Evolutionary conservation across 495 filamentous ascomycete species (phyloP).

Genomic region (Ascobolus immersus): DNA sequence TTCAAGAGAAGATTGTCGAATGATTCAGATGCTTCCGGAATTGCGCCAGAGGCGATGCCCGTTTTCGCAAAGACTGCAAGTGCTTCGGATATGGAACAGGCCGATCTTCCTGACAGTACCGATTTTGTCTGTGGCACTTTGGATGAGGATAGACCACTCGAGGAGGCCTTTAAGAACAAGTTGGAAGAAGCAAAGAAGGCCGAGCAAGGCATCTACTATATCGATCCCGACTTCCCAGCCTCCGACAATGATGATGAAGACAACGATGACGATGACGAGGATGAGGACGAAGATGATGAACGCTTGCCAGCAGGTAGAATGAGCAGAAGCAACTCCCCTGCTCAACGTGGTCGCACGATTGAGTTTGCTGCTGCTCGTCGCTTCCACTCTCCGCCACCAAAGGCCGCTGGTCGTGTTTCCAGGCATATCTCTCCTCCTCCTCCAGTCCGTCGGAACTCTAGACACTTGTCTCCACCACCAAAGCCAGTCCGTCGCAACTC

Average conservation of each 20-base stretch:
- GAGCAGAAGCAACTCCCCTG: conserved; percentile 12
- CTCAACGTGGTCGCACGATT: too few relatives aligned
- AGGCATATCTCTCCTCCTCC: conserved; percentile 16
- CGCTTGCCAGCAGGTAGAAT: conserved; percentile 16
- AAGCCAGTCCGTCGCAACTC: conserved; percentile 10
- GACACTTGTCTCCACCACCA: conserved; percentile 21
- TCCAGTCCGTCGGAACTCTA: not conserved
- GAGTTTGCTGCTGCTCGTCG: too few relatives aligned
- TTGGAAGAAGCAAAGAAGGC: conserved; percentile 54
- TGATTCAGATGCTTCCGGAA: too few relatives aligned
- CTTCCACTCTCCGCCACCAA: conserved; percentile 22
- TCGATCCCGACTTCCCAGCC: conserved; percentile 84
- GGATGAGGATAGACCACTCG: conserved; percentile 82
- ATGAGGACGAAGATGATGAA: conserved; percentile 29
- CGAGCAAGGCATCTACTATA: conserved; percentile 77
- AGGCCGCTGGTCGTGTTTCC: too few relatives aligned
- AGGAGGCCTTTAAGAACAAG: conserved; percentile 71
- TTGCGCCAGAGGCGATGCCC: too few relatives aligned
- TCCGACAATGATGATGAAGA: conserved; percentile 53
- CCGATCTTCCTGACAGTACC: conserved; percentile 73
- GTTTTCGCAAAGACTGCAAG: too few relatives aligned
- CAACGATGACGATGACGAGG: conserved; percentile 27
- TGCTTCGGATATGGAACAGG: too few relatives aligned
- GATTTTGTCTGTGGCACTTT: conserved; percentile 95
- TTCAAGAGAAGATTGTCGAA: too few relatives aligned